Evolutionary conservation across 73 alveolate species (phyloP).

Genomic region (Uronychia setigera): DNA sequence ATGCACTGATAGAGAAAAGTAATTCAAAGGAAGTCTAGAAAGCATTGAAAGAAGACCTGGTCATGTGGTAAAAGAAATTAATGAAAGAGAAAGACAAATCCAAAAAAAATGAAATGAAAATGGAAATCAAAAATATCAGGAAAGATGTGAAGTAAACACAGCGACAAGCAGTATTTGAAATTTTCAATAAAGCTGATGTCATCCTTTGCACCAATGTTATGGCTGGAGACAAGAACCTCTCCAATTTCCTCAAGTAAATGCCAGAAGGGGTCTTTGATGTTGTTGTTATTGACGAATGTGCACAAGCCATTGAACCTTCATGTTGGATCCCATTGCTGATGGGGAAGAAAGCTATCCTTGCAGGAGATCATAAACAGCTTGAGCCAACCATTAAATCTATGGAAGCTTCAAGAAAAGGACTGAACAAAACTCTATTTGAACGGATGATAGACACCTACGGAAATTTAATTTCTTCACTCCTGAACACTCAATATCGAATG

Average conservation of each 20-base stretch:
- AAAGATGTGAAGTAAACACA: slow-evolving; percentile 44
- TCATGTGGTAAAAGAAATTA: slow-evolving; percentile 1
- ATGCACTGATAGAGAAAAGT: slow-evolving; percentile 76
- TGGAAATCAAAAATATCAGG: slow-evolving; percentile 48
- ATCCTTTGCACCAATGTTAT: slow-evolving; percentile 75
- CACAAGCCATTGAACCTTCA: slow-evolving; percentile 95
- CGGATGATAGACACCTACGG: slow-evolving; percentile 79
- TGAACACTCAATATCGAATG: slow-evolving; percentile 96
- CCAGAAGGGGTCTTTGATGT: slow-evolving; percentile 87
- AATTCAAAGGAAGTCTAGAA: slow-evolving; percentile 63
- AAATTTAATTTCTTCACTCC: slow-evolving; percentile 70
- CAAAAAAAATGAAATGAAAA: slow-evolving; percentile 73
- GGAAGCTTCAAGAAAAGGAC: slow-evolving; percentile 84
- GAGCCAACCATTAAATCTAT: slow-evolving; percentile 96
- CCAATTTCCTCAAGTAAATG: slow-evolving; percentile 40
- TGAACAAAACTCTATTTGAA: slow-evolving; percentile 91
- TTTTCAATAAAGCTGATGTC: slow-evolving; percentile 70
- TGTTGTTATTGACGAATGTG: slow-evolving; percentile 98
- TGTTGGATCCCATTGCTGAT: slow-evolving; percentile 97
- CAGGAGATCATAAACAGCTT: slow-evolving; percentile 99
- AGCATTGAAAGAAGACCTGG: slow-evolving; percentile 44
- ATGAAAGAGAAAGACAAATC: slow-evolving; percentile 57
- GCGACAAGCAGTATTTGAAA: slow-evolving; percentile 66
- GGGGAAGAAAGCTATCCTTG: slow-evolving; percentile 94
- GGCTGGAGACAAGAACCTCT: slow-evolving; percentile 78